phyloP scores from a whole-genome alignment of 306 rosid genomes.

The Prinsepia uniflora region DNA sequence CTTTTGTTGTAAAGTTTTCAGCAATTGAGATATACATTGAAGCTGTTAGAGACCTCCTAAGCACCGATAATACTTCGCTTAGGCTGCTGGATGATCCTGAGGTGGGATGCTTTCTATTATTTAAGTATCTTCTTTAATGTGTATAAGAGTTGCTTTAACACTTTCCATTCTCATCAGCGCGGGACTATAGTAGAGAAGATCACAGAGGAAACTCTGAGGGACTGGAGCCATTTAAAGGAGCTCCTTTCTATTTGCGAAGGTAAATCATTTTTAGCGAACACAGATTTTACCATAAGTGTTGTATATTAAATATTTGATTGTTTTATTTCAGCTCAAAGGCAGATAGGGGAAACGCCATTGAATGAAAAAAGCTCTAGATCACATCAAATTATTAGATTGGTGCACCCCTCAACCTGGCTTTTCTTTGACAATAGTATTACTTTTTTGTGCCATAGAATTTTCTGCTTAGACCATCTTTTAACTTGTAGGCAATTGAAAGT shows the following conservation, averaged over 20 bases:
- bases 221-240: constrained; percentile 84
- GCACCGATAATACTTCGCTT: constrained; percentile 73
- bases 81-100: constrained; percentile 98
- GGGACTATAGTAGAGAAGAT: constrained; percentile 88
- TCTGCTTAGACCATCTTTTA: constrained; percentile 10
- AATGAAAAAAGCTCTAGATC: constrained; percentile 97
- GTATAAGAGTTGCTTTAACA: constrained; percentile 24
- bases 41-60: constrained; percentile 90
- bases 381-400: constrained; percentile 95
- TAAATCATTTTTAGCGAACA: constrained; percentile 31
- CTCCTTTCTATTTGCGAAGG: constrained; percentile 93
- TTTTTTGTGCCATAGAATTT: constrained; percentile 19
- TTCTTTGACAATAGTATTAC: constrained; percentile 7
- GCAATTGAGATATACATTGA: constrained; percentile 98
- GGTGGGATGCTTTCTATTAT: constrained; percentile 40
- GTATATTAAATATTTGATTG: constrained; percentile 10
- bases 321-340: constrained; percentile 84
- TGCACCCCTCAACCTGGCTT: constrained; percentile 24
- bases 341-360: constrained; percentile 88
- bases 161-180: constrained; percentile 47
- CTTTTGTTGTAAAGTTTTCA: constrained; percentile 81
- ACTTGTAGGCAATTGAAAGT: constrained; percentile 88
- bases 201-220: constrained; percentile 77
- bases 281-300: constrained; percentile 22
- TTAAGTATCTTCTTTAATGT: constrained; percentile 4